Evolutionary conservation across 2,329 filamentous ascomycete species (phyloP), one percentile per base, ranked within the genome.

Genomic region (Botrytis porri): DNA sequence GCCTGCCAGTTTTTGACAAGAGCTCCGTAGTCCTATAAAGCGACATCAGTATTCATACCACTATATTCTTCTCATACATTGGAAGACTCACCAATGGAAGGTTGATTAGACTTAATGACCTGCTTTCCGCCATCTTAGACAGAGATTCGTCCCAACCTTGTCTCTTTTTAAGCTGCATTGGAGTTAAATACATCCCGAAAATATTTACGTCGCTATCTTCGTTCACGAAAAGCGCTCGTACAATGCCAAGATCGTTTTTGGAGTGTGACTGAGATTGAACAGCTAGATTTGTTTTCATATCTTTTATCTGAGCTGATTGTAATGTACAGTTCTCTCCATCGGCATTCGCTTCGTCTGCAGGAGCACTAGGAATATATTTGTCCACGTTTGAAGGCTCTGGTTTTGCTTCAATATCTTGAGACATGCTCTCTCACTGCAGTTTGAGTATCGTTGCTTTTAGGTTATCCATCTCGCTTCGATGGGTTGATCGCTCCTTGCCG

Each of bases 201-300:
- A 2, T 3, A 5, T 1, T 12, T 2, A 16, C 7, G 16, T 8
- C 6, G 1, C 22, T 10, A 5, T 25, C 1, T 20, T 1, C 14
- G 16, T 20, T 18, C 6, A 66, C 1, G 35, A 0, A 3, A 20
- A 39, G 1, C 1, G 1, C 9, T 2, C 6, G 4, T 1, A 54
- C 4, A 51, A 51, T 54, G 5, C 45, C 16, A 39, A 39, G 1
- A n/a, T 9, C 7, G 14, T 5, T 39, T 1, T 54, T n/a, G 10
- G n/a, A 18, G 12, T 14, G 4, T 54, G 22, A 1, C 22, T 1
- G 22, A 6, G 45, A n/a, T 16, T 9, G 35, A 18, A 12, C 0
- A 5, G 63, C 20, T 22, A n/a, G 45, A 12, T 37, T 8, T 20
- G 20, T 8, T 16, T 51, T 35, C 22, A n/a, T 8, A 25, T 12